A percentile compares a stretch with the other conserved stretches of the same genome.
phyloP scores from a whole-genome alignment of 2,329 filamentous ascomycete species.

The Aspergillus unguis region DNA sequence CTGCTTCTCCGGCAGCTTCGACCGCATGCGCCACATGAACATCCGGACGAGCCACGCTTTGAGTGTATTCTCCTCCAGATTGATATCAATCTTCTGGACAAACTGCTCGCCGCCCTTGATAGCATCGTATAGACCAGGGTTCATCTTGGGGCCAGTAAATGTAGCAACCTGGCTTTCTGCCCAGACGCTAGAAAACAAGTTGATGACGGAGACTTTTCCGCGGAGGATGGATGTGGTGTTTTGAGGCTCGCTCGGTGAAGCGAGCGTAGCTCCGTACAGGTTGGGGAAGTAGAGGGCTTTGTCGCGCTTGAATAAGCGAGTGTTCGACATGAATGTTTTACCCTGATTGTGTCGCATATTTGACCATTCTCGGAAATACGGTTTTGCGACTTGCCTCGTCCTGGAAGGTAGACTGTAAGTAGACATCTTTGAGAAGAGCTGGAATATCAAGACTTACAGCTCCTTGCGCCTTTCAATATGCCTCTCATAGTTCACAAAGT shows the following conservation, averaged over 20 bases:
- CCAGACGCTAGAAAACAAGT: slow-evolving; percentile 80
- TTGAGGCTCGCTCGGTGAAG: slow-evolving; percentile 51
- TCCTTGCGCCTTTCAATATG: slow-evolving; percentile 73
- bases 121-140: slow-evolving; percentile 65
- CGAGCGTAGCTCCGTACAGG: slow-evolving; percentile 73
- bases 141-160: slow-evolving; percentile 64
- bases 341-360: slow-evolving; percentile 79
- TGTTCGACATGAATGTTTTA: slow-evolving; percentile 86
- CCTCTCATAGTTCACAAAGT: slow-evolving; percentile 81
- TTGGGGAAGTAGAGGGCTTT: slow-evolving; percentile 92
- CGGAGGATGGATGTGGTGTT: slow-evolving; percentile 74
- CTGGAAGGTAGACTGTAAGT: slow-evolving; percentile 39
- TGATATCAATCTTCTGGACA: slow-evolving; percentile 79
- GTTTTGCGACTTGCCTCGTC: slow-evolving; percentile 72
- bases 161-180: slow-evolving; percentile 74
- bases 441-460: slow-evolving; percentile 55
- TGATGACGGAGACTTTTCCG: slow-evolving; percentile 74
- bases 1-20: slow-evolving; percentile 47
- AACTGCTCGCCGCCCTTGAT: slow-evolving; percentile 51
- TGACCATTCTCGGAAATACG: slow-evolving; percentile 94
- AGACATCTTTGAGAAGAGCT: not conserved
- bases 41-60: slow-evolving; percentile 56
- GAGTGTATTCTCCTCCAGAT: slow-evolving; percentile 77
- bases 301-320: slow-evolving; percentile 77
- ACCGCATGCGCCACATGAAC: slow-evolving; percentile 52